phyloP scores from a whole-genome alignment of 1,284 basidiomycete genomes.

The Sanghuangporus weigelae region DNA sequence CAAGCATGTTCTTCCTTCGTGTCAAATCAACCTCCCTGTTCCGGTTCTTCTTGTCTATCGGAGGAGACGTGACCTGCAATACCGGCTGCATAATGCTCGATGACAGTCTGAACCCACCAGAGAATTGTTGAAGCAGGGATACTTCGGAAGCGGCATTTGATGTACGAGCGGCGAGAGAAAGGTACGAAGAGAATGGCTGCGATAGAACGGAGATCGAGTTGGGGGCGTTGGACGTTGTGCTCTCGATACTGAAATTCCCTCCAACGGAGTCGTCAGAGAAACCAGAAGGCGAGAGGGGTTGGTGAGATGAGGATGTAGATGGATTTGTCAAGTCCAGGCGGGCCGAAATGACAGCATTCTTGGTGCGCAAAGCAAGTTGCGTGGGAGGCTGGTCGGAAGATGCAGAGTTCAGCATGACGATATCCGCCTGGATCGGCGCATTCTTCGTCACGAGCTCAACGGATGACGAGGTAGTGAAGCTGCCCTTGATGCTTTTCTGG shows the following conservation, averaged over 20 bases:
- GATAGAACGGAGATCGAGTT: slow-evolving; percentile 1
- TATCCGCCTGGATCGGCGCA: slow-evolving; percentile 11
- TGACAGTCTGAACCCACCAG: slow-evolving; percentile 13
- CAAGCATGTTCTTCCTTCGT: not conserved
- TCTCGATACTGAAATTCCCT: slow-evolving; percentile 6
- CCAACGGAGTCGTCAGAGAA: not conserved
- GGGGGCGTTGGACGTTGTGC: slow-evolving; percentile 14
- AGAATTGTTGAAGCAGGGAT: slow-evolving; percentile 17
- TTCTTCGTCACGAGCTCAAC: slow-evolving; percentile 17
- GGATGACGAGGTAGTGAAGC: slow-evolving; percentile 12
- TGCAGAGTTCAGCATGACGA: slow-evolving; percentile 11
- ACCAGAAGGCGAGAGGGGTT: not conserved
- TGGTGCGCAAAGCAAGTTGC: not conserved
- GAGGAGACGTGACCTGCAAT: not conserved
- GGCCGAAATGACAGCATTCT: slow-evolving; percentile 10
- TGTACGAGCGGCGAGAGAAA: not conserved
- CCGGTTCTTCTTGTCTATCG: not conserved
- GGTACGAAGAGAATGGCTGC: slow-evolving; percentile 6
- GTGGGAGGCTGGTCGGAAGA: not conserved
- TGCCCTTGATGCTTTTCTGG: slow-evolving; percentile 16
- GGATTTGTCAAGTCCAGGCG: not conserved
- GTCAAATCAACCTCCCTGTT: not conserved
- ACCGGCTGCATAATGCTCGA: not conserved
- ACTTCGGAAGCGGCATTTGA: slow-evolving; percentile 11
- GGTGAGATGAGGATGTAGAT: not conserved